These are phyloP conservation scores for Sarcodon sp. DNA, from an alignment of 768 basidiomycete species.

Conservation along the genomic window DNA sequence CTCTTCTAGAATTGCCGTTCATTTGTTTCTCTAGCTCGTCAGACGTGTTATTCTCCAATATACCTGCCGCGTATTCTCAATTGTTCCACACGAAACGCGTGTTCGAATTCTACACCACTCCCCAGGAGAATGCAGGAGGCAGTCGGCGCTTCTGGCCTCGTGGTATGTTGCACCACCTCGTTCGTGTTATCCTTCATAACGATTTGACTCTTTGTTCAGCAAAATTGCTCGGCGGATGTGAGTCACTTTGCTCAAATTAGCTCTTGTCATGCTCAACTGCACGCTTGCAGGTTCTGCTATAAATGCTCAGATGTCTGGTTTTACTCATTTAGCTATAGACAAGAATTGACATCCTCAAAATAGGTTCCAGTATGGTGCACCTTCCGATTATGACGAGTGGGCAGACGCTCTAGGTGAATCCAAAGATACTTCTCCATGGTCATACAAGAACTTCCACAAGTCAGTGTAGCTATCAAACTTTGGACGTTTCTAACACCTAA, in stretches of 20 bases:
- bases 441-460: constrained; percentile 42
- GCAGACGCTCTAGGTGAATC: constrained; percentile 21
- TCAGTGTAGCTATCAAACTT: constrained; percentile 10
- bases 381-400: constrained; percentile 62
- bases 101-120: constrained; percentile 42
- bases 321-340: not conserved
- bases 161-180: constrained; percentile 24
- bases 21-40: too few relatives aligned
- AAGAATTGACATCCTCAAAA: not conserved
- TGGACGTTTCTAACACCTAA: not conserved
- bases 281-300: constrained; percentile 37
- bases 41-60: constrained; percentile 2
- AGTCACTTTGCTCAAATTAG: constrained; percentile 11
- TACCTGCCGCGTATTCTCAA: constrained; percentile 7
- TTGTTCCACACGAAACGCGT: constrained; percentile 36
- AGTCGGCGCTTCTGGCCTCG: constrained; percentile 49
- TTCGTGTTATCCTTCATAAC: not conserved
- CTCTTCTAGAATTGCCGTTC: not conserved
- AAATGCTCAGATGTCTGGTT: constrained; percentile 39
- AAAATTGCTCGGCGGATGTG: constrained; percentile 65
- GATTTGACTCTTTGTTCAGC: constrained; percentile 19
- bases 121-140: constrained; percentile 35
- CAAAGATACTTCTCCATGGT: constrained; percentile 42
- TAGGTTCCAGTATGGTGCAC: constrained; percentile 44
- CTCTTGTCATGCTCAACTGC: not conserved